phyloP scores from a whole-genome alignment of 495 filamentous ascomycete species.

The Podospora australis region DNA sequence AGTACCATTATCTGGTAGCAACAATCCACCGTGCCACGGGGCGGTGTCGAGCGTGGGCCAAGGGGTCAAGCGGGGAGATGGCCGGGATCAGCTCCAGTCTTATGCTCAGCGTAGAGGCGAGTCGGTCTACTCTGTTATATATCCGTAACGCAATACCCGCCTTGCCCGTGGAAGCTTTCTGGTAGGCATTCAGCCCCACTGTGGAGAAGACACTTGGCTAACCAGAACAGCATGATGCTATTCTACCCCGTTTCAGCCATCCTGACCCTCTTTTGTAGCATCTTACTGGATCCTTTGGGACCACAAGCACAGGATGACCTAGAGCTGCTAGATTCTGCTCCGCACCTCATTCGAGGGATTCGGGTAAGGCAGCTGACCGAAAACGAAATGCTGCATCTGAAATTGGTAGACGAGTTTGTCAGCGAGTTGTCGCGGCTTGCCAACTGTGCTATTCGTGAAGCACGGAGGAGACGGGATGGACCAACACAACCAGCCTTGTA shows the following conservation, averaged over 20 bases:
- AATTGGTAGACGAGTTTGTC: slow-evolving; percentile 44
- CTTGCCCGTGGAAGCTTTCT: slow-evolving; percentile 41
- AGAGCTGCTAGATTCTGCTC: slow-evolving; percentile 33
- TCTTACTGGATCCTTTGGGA: slow-evolving; percentile 42
- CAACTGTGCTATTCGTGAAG: slow-evolving; percentile 11
- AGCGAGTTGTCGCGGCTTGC: slow-evolving; percentile 37
- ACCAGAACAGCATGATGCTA: slow-evolving; percentile 33
- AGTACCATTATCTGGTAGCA: slow-evolving; percentile 47
- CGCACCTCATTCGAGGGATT: slow-evolving; percentile 37
- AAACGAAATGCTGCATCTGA: slow-evolving; percentile 41
- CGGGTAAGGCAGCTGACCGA: slow-evolving; percentile 33
- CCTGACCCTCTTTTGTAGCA: slow-evolving; percentile 45
- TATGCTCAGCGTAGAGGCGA: slow-evolving; percentile 45
- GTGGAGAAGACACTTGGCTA: neutral
- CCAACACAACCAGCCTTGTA: too few species aligned
- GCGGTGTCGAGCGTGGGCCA: slow-evolving; percentile 32
- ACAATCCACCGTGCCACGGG: slow-evolving; percentile 48
- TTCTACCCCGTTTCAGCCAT: slow-evolving; percentile 50
- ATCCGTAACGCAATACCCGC: slow-evolving; percentile 36
- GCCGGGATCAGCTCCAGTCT: slow-evolving; percentile 46
- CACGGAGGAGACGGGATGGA: neutral
- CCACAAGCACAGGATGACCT: slow-evolving; percentile 41
- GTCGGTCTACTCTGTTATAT: slow-evolving; percentile 44
- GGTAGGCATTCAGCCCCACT: slow-evolving; percentile 25
- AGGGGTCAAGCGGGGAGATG: slow-evolving; percentile 17